These are phyloP conservation scores for Mycena metata DNA, from an alignment of 768 basidiomycete genomes.

Conservation along the genomic window DNA sequence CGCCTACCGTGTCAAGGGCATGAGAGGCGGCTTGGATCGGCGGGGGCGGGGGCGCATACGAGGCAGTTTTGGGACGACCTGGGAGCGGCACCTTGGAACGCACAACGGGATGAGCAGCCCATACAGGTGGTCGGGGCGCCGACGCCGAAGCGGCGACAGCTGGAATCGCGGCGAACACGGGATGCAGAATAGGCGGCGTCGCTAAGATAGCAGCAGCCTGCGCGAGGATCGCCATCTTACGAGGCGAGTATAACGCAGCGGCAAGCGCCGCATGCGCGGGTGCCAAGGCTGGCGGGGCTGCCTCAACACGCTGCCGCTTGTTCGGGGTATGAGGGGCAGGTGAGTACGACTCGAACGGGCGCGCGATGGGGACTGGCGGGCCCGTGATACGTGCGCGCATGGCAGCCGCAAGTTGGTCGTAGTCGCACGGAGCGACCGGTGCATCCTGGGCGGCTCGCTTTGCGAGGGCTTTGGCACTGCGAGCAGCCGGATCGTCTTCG, in stretches of 20 bases:
- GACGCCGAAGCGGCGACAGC: no score
- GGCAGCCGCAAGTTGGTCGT: not conserved
- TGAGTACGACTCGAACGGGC: not conserved
- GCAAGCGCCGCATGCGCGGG: slow-evolving; percentile 11
- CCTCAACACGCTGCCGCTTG: slow-evolving; percentile 12
- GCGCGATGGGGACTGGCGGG: slow-evolving; percentile 1
- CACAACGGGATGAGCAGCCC: not conserved
- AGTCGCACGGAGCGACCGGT: not conserved
- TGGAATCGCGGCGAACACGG: not conserved
- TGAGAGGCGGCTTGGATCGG: not conserved
- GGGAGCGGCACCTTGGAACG: slow-evolving; percentile 2
- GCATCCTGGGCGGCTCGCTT: not conserved
- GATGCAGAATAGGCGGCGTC: not conserved
- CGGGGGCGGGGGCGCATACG: not conserved
- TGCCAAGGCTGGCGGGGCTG: not conserved
- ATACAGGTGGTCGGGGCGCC: not conserved
- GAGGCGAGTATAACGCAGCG: slow-evolving; percentile 8
- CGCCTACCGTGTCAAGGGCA: no score
- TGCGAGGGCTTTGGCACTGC: not conserved
- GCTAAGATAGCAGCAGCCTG: slow-evolving; percentile 17
- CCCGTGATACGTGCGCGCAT: slow-evolving; percentile 9
- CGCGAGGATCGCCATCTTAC: slow-evolving; percentile 19
- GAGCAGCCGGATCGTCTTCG: not conserved
- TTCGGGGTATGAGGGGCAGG: slow-evolving; percentile 2
- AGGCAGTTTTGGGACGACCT: not conserved